These are phyloP conservation scores for Diaporthe sp. DNA, from an alignment of 2,329 filamentous ascomycete species.

Conservation along the genomic window DNA sequence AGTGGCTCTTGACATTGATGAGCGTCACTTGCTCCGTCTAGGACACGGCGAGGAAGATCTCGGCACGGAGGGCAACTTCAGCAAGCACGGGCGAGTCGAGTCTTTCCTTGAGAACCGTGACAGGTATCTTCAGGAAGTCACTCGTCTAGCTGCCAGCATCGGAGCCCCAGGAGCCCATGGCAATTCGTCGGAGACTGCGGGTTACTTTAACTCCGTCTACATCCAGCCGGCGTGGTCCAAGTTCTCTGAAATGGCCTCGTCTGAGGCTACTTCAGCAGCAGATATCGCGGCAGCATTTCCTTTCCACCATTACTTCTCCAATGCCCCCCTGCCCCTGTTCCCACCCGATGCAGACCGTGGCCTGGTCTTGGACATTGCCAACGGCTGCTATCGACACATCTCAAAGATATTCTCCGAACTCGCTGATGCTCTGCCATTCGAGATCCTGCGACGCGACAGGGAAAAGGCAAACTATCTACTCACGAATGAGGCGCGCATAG, in stretches of 20 bases:
- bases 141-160: slow-evolving; percentile 85
- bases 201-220: slow-evolving; percentile 95
- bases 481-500: slow-evolving; percentile 94
- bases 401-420: slow-evolving; percentile 91
- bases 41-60: slow-evolving; percentile 97
- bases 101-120: slow-evolving; percentile 92
- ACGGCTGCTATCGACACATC: slow-evolving; percentile 90
- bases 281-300: slow-evolving; percentile 82
- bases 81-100: slow-evolving; percentile 94
- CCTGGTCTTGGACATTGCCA: slow-evolving; percentile 77
- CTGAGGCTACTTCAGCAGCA: slow-evolving; percentile 64
- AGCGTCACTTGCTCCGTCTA: slow-evolving; percentile 89
- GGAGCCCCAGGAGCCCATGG: slow-evolving; percentile 93
- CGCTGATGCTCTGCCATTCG: slow-evolving; percentile 93
- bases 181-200: slow-evolving; percentile 94
- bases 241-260: slow-evolving; percentile 75
- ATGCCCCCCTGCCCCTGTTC: slow-evolving; percentile 89
- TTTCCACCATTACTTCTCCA: slow-evolving; percentile 87
- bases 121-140: slow-evolving; percentile 83
- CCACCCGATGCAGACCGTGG: slow-evolving; percentile 72
- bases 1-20: slow-evolving; percentile 93
- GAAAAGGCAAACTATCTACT: slow-evolving; percentile 98
- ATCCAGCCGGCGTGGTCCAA: slow-evolving; percentile 88
- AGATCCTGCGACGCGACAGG: slow-evolving; percentile 86
- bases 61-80: slow-evolving; percentile 86